phyloP scores from a whole-genome alignment of 1,139 yeast genomes.

The Pichia sp. region DNA sequence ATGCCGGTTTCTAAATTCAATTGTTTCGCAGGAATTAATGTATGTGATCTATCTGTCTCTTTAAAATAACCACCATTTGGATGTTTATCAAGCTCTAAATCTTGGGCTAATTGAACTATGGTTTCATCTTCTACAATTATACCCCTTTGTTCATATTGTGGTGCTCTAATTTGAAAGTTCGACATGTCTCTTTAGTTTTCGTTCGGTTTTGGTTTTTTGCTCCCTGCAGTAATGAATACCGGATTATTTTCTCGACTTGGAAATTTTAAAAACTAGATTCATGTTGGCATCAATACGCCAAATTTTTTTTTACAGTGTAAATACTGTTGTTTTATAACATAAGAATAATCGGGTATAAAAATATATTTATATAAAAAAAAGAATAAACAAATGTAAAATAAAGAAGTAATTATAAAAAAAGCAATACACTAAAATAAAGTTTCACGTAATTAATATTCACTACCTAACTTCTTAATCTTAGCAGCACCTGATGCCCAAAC shows the following conservation, averaged over 20 bases:
- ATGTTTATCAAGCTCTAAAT: constrained; percentile 34
- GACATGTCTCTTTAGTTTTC: background rate
- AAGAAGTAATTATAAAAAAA: background rate
- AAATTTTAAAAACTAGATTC: too few species aligned
- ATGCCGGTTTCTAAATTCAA: too few species aligned
- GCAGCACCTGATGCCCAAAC: constrained; percentile 61
- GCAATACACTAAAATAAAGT: background rate
- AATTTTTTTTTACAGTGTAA: too few species aligned
- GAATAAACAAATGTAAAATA: background rate
- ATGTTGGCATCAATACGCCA: too few species aligned
- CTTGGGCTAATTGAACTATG: constrained; percentile 18
- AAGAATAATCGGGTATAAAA: background rate
- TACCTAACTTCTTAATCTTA: constrained; percentile 43
- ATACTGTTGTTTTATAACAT: too few species aligned
- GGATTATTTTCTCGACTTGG: too few species aligned
- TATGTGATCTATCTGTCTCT: constrained; percentile 45
- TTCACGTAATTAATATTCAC: constrained; percentile 17
- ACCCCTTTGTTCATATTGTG: constrained; percentile 17
- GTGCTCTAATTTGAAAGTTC: constrained; percentile 13
- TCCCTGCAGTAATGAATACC: too few species aligned
- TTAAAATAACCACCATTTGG: constrained; percentile 47
- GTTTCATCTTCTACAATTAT: constrained; percentile 6
- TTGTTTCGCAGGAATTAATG: too few species aligned
- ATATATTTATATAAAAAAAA: background rate
- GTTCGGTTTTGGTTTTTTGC: background rate